phyloP scores from a whole-genome alignment of 352 stramenopile species.

The Globisporangium heterothallicum region DNA sequence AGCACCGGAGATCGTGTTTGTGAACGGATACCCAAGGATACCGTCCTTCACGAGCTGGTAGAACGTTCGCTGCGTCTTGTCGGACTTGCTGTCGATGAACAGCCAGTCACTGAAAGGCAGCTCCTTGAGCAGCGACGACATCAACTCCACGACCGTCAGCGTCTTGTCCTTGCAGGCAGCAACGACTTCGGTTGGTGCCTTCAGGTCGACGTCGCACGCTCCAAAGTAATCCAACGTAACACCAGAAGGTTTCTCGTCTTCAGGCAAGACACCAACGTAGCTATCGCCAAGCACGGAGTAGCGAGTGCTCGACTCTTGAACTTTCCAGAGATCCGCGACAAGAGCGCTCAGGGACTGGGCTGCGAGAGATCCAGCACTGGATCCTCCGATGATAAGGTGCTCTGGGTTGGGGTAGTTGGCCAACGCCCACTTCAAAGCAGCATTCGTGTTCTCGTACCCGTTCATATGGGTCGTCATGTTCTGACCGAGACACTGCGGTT shows the following conservation, averaged over 20 bases:
- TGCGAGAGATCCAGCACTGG: conserved; percentile 29
- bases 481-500: conserved; percentile 18
- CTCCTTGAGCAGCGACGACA: conserved; percentile 30
- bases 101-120: conserved; percentile 43
- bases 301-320: conserved; percentile 24
- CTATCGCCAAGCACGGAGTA: conserved; percentile 38
- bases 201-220: conserved; percentile 26
- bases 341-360: conserved; percentile 24
- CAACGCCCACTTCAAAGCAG: conserved; percentile 30
- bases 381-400: conserved; percentile 25
- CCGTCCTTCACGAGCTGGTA: conserved; percentile 53
- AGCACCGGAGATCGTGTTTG: conserved; percentile 35
- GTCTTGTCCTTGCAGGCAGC: conserved; percentile 20
- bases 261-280: conserved; percentile 39
- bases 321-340: conserved; percentile 34
- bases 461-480: conserved; percentile 25
- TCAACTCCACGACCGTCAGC: conserved; percentile 30
- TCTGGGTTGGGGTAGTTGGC: conserved; percentile 35
- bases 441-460: conserved; percentile 28
- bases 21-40: conserved; percentile 51
- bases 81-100: conserved; percentile 54
- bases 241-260: conserved; percentile 14
- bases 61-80: conserved; percentile 54
- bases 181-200: conserved; percentile 8
- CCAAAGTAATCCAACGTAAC: conserved; percentile 31